Conservation (phyloP, 768 basidiomycete genomes). For the Agaricus blazei region DNA sequence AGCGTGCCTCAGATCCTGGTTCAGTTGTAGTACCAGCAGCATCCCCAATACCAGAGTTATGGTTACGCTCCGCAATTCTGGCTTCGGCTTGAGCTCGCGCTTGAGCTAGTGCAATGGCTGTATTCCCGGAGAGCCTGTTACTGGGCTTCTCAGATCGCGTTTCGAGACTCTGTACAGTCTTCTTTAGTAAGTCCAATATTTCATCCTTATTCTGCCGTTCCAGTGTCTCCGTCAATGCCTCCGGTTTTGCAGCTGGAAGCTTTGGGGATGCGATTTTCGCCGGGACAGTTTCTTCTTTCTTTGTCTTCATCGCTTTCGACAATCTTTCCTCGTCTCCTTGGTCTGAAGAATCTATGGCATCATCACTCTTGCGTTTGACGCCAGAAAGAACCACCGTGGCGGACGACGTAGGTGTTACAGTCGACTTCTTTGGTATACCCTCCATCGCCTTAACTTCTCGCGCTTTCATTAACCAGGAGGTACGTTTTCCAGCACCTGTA, state of each 20-base stretch:
- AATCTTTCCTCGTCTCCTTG: constrained; percentile 37
- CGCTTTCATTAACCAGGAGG: constrained; percentile 78
- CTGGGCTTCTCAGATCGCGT: constrained; percentile 51
- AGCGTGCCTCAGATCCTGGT: neutral
- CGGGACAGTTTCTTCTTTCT: constrained; percentile 29
- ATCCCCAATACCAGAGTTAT: constrained; percentile 23
- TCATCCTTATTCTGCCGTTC: constrained; percentile 31
- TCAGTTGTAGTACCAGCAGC: neutral
- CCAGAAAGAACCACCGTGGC: constrained; percentile 8
- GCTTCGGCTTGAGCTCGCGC: constrained; percentile 66
- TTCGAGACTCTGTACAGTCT: constrained; percentile 64
- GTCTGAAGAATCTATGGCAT: constrained; percentile 23
- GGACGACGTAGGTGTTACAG: neutral
- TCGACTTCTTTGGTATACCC: constrained; percentile 34
- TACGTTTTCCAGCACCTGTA: constrained; percentile 52
- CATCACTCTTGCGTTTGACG: constrained; percentile 66
- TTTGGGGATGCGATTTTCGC: constrained; percentile 10
- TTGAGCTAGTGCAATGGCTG: constrained; percentile 51
- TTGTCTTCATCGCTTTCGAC: constrained; percentile 45
- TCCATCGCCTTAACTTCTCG: constrained; percentile 70
- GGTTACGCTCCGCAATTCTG: constrained; percentile 59
- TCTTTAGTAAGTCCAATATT: constrained; percentile 63
- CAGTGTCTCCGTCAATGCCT: constrained; percentile 9
- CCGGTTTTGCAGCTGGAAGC: neutral
- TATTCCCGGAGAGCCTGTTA: constrained; percentile 54